These are phyloP conservation scores for Diaporthe vexans DNA, from an alignment of 2,329 filamentous ascomycete genomes.

Conservation along the genomic window DNA sequence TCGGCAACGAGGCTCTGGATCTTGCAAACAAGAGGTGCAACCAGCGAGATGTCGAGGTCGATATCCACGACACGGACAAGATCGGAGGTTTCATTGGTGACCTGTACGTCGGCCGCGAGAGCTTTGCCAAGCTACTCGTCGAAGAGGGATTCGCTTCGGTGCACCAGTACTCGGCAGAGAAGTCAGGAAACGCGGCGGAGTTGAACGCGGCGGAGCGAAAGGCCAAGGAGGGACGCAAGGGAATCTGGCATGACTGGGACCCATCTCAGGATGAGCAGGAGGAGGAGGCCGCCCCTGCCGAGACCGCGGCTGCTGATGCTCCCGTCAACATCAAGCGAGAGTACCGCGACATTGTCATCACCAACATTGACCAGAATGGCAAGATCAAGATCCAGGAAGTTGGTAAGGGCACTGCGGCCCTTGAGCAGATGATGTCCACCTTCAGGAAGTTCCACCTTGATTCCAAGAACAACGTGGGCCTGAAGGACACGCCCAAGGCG, in stretches of 20 bases:
- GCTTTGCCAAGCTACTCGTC: slow-evolving; percentile 91
- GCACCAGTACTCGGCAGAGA: slow-evolving; percentile 95
- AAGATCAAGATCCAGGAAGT: slow-evolving; percentile 93
- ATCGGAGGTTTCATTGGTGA: slow-evolving; percentile 97
- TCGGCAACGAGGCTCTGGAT: slow-evolving; percentile 94
- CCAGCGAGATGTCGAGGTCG: slow-evolving; percentile 96
- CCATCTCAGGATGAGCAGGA: slow-evolving; percentile 84
- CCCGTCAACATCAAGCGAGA: slow-evolving; percentile 80
- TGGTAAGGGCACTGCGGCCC: slow-evolving; percentile 84
- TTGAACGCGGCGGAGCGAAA: slow-evolving; percentile 88
- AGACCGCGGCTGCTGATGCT: slow-evolving; percentile 65
- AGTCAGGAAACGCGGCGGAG: slow-evolving; percentile 89
- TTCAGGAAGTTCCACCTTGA: slow-evolving; percentile 94
- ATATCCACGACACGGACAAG: slow-evolving; percentile 96
- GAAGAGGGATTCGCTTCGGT: slow-evolving; percentile 95
- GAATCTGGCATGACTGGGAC: slow-evolving; percentile 95
- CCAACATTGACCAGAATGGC: slow-evolving; percentile 86
- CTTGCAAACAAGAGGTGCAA: slow-evolving; percentile 89
- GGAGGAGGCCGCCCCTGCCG: slow-evolving; percentile 65
- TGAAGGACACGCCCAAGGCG: slow-evolving; percentile 85
- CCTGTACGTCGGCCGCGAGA: slow-evolving; percentile 93
- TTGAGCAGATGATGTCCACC: slow-evolving; percentile 89
- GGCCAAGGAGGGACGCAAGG: slow-evolving; percentile 90
- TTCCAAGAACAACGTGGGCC: slow-evolving; percentile 80
- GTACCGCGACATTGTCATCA: slow-evolving; percentile 94